Evolutionary conservation across 1,284 basidiomycete species (phyloP).

Genomic region (Chalciporus piperatoides): DNA sequence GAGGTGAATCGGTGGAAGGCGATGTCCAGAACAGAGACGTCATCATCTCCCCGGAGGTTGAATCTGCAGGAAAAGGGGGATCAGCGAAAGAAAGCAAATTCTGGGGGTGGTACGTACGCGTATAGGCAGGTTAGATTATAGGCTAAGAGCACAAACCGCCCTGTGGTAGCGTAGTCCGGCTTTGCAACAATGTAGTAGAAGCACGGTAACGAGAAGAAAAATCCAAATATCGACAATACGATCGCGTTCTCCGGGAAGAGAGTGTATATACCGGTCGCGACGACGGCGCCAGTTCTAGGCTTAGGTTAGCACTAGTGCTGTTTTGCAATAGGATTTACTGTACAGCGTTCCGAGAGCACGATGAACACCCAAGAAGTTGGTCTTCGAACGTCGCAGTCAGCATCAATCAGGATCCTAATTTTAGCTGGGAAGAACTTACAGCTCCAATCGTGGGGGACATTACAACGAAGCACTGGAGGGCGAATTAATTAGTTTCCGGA

Average conservation of each 20-base stretch:
- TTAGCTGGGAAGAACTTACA: conserved; percentile 40
- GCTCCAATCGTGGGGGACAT: conserved; percentile 87
- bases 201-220: conserved; percentile 90
- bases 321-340: conserved; percentile 27
- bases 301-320: conserved; percentile 7
- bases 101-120: conserved; percentile 46
- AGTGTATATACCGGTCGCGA: conserved; percentile 70
- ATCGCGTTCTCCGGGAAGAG: conserved; percentile 76
- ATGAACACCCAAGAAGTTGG: conserved; percentile 75
- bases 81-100: neutral
- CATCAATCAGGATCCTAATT: conserved; percentile 4
- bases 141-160: conserved; percentile 84
- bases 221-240: conserved; percentile 78
- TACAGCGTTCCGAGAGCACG: conserved; percentile 83
- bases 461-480: conserved; percentile 74
- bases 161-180: conserved; percentile 76
- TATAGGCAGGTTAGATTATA: conserved; percentile 92
- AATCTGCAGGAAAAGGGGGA: conserved; percentile 50
- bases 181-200: conserved; percentile 87
- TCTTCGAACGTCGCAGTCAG: conserved; percentile 44
- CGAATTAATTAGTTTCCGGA: conserved; percentile 8
- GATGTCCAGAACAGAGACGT: conserved; percentile 68
- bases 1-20: conserved; percentile 76
- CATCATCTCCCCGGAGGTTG: conserved; percentile 70
- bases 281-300: conserved; percentile 70